Base-by-base conservation (phyloP, 768 basidiomycete genomes). In the Mycena metata region DNA sequence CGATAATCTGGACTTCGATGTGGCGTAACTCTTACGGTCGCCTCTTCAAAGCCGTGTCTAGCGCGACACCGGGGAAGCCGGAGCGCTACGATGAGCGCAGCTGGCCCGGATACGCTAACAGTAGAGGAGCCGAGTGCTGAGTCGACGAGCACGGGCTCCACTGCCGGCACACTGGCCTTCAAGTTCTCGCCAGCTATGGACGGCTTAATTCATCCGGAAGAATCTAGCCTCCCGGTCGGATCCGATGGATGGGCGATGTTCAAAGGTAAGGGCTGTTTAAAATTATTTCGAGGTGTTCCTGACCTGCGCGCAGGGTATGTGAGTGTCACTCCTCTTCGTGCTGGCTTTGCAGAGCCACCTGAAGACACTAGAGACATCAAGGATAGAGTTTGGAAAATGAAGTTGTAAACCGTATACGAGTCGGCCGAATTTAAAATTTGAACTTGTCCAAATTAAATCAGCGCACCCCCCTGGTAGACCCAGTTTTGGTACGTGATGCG, bases 1-100 rank as follows among this genome's bases (percentile, higher is more conserved):
- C 87, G 70, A 85, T 94, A 60, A 86, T 83, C 72, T 96, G 95
- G 93, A 94, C 96, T 13, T 83, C 78, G 30, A 88, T 96, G 80
- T 96, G 93, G 94, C 87, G 92, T 52, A 97, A 92, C 76, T 86
- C 90, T 12, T 97, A 96, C 74, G 91, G 92, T 5, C 84, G 89
- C 60, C 83, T 96, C 60, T 96, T 96, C 86, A 89, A 89, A 76
- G 78, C 81, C 43, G 75, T 85, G 45, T 73, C 81, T 26, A 63
- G 67, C 68, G 24, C 52, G 36, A 70, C 72, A 73, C 39, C 73
- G 63, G 42, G 73, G 12, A 16, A 12, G 12, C n/a, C 9, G 24
- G n/a, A 72, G 67, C 58, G 41, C 51, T n/a, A 72, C 75, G 33
- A 69, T 79, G 35, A 80, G 77, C 26, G 72, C 83, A 54, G 82